phyloP scores from a whole-genome alignment of 2,329 filamentous ascomycete genomes.

The Clonostachys byssicola region DNA sequence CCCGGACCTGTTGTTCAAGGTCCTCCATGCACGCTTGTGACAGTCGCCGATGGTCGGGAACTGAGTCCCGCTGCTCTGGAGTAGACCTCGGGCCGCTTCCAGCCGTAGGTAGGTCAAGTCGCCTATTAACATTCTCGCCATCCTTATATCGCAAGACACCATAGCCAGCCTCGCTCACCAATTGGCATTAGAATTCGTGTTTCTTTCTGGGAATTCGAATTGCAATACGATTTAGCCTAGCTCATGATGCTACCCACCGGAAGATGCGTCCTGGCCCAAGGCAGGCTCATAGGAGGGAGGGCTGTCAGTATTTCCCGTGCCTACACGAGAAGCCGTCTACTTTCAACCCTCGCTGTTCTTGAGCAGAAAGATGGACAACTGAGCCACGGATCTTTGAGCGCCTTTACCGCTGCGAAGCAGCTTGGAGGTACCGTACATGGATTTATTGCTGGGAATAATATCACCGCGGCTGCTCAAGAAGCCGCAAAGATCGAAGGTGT shows the following conservation, averaged over 20 bases:
- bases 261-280: conserved; percentile 17
- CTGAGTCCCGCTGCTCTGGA: too few species aligned
- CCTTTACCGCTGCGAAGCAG: conserved; percentile 81
- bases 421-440: conserved; percentile 81
- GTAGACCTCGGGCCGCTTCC: conserved; percentile 29
- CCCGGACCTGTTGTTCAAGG: too few species aligned
- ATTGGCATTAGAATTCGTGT: too few species aligned
- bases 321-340: conserved; percentile 42
- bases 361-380: conserved; percentile 91
- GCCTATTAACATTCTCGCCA: too few species aligned
- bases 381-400: conserved; percentile 75
- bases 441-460: conserved; percentile 79
- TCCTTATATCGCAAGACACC: too few species aligned
- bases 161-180: too few species aligned
- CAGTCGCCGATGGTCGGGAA: too few species aligned
- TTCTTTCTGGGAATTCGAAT: too few species aligned
- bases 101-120: conserved; percentile 15
- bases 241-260: conserved; percentile 22
- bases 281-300: conserved; percentile 16
- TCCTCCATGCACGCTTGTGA: too few species aligned
- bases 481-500: conserved; percentile 86
- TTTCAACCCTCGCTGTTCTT: conserved; percentile 86
- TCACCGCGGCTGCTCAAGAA: conserved; percentile 73
- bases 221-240: too few species aligned
- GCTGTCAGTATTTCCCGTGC: conserved; percentile 16